Base-by-base conservation (phyloP, 1,284 basidiomycete genomes). In the Trichosporon sp. region DNA sequence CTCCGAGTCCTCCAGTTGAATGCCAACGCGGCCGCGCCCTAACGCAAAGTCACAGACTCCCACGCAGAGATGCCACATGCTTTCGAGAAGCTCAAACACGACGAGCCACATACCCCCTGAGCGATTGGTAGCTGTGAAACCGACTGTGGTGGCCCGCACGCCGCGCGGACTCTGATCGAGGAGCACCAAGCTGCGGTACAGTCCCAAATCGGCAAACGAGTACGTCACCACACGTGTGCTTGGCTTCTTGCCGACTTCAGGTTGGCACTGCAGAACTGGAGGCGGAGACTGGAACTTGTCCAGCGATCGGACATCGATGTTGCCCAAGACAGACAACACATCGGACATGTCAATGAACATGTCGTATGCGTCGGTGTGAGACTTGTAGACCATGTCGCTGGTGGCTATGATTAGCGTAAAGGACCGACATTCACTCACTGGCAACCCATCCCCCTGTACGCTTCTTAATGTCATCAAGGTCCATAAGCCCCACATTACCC, bases 1-100 rank as follows among this genome's bases (percentile, higher is more conserved):
- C 62, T 79, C 79, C 0, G 75, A 75, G 21, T 79, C 76, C 5
- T 72, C 73, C 9, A 80, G 69, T 13, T 65, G 64, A 6, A 78
- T 64, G 0, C 70, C 74, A 1, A 75, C 70, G 5, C 60, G 29
- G 3, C 78, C 80, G 9, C 75, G 67, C 3, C 79, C 80, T 0
- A 80, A 67, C 1, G 80, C 80, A 65, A 78, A 82, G 68, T 78
- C 79, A 72, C 80, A 82, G 34, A 82, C 78, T 13, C 80, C 80
- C 5, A 76, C 73, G 70, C 80, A 82, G 2, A 82, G 66, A 27
- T 70, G 69, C 76, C 77, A 82, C 15, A 77, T 62, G 21, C 73
- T 65, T 64, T 77, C 76, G 15, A 78, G 65, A 27, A 82, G 38
- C 68, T 79, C 78, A 32, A 78, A 80, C 31, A 77, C 74, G 21